These are phyloP conservation scores for Colletotrichum australisinense DNA, from an alignment of 2,329 filamentous ascomycete genomes.

Conservation along the genomic window DNA sequence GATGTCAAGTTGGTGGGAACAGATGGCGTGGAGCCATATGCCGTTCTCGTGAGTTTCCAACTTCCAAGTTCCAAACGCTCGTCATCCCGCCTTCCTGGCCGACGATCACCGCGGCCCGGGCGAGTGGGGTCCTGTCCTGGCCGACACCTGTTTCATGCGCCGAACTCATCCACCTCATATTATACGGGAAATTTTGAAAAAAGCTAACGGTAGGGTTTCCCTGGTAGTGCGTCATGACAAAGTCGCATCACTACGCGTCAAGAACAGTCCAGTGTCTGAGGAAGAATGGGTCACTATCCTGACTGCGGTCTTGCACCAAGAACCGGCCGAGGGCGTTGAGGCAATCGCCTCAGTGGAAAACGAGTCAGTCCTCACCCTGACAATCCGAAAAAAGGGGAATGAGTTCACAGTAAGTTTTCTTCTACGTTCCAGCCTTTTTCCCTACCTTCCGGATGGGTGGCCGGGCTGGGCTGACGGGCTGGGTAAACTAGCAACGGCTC, in stretches of 20 bases:
- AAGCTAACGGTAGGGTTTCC: constrained; percentile 21
- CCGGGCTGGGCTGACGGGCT: constrained; percentile 19
- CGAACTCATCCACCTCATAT: constrained; percentile 18
- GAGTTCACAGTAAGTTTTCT: constrained; percentile 72
- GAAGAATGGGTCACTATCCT: constrained; percentile 77
- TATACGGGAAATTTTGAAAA: neutral
- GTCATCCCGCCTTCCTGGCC: constrained; percentile 27
- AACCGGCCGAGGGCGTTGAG: constrained; percentile 65
- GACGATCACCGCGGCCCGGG: constrained; percentile 33
- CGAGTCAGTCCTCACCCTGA: constrained; percentile 67
- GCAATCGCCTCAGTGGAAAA: constrained; percentile 68
- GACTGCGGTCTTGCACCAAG: constrained; percentile 64
- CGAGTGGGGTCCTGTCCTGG: constrained; percentile 29
- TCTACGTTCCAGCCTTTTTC: constrained; percentile 1
- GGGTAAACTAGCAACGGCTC: constrained; percentile 69
- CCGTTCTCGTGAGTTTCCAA: constrained; percentile 63
- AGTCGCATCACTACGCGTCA: constrained; percentile 62
- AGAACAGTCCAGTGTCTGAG: constrained; percentile 65
- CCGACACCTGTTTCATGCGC: constrained; percentile 38
- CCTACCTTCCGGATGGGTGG: constrained; percentile 13
- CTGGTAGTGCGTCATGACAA: constrained; percentile 56
- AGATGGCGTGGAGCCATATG: constrained; percentile 72
- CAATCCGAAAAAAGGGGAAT: constrained; percentile 72
- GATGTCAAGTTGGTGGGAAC: constrained; percentile 77
- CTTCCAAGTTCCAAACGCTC: constrained; percentile 21